Evolutionary conservation across 2,329 filamentous ascomycete species (phyloP).

Genomic region (Phialocephala sp.): DNA sequence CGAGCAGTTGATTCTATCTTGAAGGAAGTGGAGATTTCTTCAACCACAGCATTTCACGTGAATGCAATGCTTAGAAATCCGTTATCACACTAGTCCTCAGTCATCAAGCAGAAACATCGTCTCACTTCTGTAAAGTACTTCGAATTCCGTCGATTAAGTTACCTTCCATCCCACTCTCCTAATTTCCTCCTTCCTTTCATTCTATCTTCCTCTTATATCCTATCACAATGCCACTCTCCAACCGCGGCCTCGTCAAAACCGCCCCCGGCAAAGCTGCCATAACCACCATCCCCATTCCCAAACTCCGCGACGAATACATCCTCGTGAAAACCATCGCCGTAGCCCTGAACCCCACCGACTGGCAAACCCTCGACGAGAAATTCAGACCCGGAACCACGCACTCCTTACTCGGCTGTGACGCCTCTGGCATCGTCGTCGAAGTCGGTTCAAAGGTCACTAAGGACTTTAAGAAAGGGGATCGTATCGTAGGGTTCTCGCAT

Average conservation of each 20-base stretch:
- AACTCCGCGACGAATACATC: conserved; percentile 32
- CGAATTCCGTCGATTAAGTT: no score
- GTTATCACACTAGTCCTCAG: no score
- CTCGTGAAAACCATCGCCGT: conserved; percentile 37
- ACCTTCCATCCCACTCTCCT: neutral
- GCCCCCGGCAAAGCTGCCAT: conserved; percentile 14
- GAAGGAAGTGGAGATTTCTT: no score
- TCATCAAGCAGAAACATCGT: no score
- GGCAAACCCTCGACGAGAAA: conserved; percentile 35
- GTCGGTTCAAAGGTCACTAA: conserved; percentile 31
- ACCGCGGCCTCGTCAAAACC: conserved; percentile 22
- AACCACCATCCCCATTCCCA: conserved; percentile 16
- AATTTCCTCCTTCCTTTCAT: neutral
- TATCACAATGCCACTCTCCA: conserved; percentile 13
- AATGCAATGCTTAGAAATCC: no score
- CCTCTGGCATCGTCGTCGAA: conserved; percentile 32
- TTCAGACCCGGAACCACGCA: conserved; percentile 18
- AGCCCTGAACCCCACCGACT: conserved; percentile 41
- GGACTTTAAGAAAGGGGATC: conserved; percentile 32
- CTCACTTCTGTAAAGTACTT: no score
- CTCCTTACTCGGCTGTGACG: conserved; percentile 31
- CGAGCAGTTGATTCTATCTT: no score
- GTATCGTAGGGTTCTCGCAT: conserved; percentile 31
- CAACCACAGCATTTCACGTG: no score
- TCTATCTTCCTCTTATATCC: neutral